phyloP scores from a whole-genome alignment of 2,329 filamentous ascomycete genomes.

The Metarhizium brunneum region DNA sequence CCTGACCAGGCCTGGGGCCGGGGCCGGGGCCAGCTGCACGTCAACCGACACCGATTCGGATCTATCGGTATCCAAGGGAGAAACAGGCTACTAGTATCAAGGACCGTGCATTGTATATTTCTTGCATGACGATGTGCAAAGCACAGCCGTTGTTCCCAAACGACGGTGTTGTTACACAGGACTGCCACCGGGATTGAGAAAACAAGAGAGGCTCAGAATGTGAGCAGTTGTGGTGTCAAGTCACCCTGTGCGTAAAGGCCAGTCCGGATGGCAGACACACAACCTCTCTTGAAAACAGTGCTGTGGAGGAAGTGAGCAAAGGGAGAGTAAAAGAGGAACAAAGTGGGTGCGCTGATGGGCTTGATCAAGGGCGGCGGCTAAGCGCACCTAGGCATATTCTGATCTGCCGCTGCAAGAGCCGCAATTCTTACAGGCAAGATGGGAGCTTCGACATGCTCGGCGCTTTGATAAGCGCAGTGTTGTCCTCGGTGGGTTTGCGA shows the following conservation, averaged over 20 bases:
- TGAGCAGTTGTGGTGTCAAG: no score
- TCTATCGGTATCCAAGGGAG: slow-evolving; percentile 3
- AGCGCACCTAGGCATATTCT: no score
- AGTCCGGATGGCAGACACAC: no score
- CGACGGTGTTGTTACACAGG: no score
- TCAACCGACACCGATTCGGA: slow-evolving; percentile 5
- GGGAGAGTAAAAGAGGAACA: background rate
- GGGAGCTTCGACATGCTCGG: no score
- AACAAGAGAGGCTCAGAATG: no score
- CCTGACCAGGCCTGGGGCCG: background rate
- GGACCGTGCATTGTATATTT: background rate
- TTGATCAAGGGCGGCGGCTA: background rate
- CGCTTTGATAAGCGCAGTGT: no score
- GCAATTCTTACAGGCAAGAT: no score
- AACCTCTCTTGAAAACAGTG: background rate
- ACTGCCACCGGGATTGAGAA: no score
- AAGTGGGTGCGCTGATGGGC: background rate
- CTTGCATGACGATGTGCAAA: slow-evolving; percentile 1
- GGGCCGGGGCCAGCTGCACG: background rate
- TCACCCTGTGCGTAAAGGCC: no score
- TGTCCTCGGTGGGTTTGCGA: no score
- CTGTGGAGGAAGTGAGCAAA: background rate
- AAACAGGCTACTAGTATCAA: background rate
- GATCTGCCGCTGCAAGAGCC: no score
- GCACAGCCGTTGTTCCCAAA: background rate